Percentiles rank a stretch among this genome's conserved stretches.
Evolutionary conservation across 805 yeast genomes (phyloP).

Genomic region (Barnettozyma wickerhamii): DNA sequence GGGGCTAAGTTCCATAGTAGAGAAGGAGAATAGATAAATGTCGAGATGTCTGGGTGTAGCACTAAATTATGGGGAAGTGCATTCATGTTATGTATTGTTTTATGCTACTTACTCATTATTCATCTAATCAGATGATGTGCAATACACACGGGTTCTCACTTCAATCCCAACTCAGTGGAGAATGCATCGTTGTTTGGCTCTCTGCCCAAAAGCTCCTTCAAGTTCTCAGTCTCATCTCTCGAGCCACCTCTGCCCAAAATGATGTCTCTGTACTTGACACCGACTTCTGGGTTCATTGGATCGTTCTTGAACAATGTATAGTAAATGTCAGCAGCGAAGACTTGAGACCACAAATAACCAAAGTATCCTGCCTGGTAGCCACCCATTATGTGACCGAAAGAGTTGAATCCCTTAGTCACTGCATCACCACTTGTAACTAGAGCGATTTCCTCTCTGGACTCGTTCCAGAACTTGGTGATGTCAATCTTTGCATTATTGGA

Average conservation of each 20-base stretch:
- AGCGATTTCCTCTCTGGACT: slow-evolving; percentile 57
- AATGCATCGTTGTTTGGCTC: slow-evolving; percentile 72
- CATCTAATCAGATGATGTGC: too few relatives aligned
- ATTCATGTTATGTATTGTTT: too few relatives aligned
- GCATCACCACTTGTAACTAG: slow-evolving; percentile 52
- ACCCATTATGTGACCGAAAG: slow-evolving; percentile 74
- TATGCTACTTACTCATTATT: too few relatives aligned
- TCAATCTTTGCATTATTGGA: slow-evolving; percentile 42
- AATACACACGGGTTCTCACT: not conserved
- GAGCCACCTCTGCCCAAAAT: slow-evolving; percentile 73
- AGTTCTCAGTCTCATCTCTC: slow-evolving; percentile 59
- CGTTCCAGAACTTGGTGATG: slow-evolving; percentile 58
- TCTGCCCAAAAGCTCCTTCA: slow-evolving; percentile 68
- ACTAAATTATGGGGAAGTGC: too few relatives aligned
- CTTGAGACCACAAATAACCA: slow-evolving; percentile 83
- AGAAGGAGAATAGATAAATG: too few relatives aligned
- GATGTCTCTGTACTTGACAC: slow-evolving; percentile 64
- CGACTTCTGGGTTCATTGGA: slow-evolving; percentile 60
- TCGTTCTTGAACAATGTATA: slow-evolving; percentile 61
- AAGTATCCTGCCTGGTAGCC: slow-evolving; percentile 86
- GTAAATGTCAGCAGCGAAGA: slow-evolving; percentile 80
- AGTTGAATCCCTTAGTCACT: slow-evolving; percentile 61
- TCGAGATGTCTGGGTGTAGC: too few relatives aligned
- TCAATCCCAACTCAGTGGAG: slow-evolving; percentile 57
- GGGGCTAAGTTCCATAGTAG: too few relatives aligned